These are phyloP conservation scores for Beta lomatogona DNA, from an alignment of 179 eudicot species.

Conservation along the genomic window DNA sequence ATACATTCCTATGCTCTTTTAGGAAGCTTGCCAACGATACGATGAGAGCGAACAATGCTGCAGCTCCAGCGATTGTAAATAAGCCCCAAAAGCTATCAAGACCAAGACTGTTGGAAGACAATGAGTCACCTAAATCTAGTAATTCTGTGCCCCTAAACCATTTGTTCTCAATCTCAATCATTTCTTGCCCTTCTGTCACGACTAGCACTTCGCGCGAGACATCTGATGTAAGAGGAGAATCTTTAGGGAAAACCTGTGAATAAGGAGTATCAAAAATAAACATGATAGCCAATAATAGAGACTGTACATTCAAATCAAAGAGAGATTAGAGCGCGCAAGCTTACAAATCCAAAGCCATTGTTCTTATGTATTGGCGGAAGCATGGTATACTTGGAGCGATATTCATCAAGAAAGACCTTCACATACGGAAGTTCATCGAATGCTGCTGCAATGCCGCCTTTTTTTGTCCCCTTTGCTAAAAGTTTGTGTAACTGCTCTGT, in stretches of 20 bases:
- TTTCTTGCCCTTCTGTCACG: conserved; percentile 39
- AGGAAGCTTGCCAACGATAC: conserved; percentile 26
- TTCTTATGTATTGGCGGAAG: conserved; percentile 46
- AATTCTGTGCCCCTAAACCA: conserved; percentile 31
- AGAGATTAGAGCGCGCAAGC: background rate
- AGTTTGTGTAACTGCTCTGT: conserved; percentile 47
- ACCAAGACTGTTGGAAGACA: conserved; percentile 35
- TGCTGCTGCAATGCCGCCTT: conserved; percentile 56
- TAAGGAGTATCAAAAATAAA: background rate
- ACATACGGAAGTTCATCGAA: conserved; percentile 62
- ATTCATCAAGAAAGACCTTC: conserved; percentile 43
- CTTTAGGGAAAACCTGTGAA: conserved; percentile 48
- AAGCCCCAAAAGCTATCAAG: conserved; percentile 49
- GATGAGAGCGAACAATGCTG: conserved; percentile 28
- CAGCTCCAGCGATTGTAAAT: conserved; percentile 36
- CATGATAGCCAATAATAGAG: background rate
- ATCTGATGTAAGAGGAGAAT: conserved; percentile 51
- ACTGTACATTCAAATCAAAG: background rate
- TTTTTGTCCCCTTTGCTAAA: conserved; percentile 45
- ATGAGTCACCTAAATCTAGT: conserved; percentile 14
- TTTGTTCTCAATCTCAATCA: conserved; percentile 21
- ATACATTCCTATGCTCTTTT: conserved; percentile 26
- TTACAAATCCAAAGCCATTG: conserved; percentile 71
- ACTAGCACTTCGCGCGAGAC: conserved; percentile 47
- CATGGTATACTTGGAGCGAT: conserved; percentile 52